Base-by-base conservation (phyloP, 495 filamentous ascomycete species). In the Astrothelium subdiscretum region DNA sequence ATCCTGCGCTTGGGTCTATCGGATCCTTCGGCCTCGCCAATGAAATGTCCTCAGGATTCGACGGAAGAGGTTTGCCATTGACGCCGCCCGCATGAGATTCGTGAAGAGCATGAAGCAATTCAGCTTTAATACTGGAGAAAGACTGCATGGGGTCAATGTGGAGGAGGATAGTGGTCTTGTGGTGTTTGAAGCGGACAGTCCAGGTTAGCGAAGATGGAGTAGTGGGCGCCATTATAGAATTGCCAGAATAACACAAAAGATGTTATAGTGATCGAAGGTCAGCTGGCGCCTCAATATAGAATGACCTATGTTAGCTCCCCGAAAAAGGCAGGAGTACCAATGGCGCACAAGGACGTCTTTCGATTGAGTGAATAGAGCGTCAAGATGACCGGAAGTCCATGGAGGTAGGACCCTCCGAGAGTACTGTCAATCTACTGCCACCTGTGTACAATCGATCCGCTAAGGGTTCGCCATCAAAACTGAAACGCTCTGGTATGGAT, bases 151-250 rank as follows among this genome's bases (percentile, higher is more conserved):
- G 76, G 40, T 82, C 79, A 31, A 85, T 79, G 66, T 89, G 83
- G 31, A 96, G 77, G 67, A 92, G 79, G 67, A 95, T 77, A 29
- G 89, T 95, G 61, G 84, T 85, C 62, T 83, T 87, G 73, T 87
- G 84, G 73, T 87, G 78, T 68, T 95, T 96, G 72, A 95, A 83
- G 29, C 87, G 82, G 40, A 96, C 72, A 12, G 88, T 90, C 74
- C 83, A 77, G 31, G 82, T 77, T 20, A 43, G 27, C 8, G 73
- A 71, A 65, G 59, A 75, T 70, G 63, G 76, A 66, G 62, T 64
- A 58, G 59, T 68, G 59, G 64, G 65, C 44, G 65, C 59, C 61
- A 59, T 72, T 40, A 59, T 65, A 42, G 40, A 29, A n/a, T 8
- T 15, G 24, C 29, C 8, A 27, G 35, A 38, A 8, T 38, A 38